Evolutionary conservation across 2,329 filamentous ascomycete species (phyloP).

Genomic region (Myriosclerotinia scirpicola): DNA sequence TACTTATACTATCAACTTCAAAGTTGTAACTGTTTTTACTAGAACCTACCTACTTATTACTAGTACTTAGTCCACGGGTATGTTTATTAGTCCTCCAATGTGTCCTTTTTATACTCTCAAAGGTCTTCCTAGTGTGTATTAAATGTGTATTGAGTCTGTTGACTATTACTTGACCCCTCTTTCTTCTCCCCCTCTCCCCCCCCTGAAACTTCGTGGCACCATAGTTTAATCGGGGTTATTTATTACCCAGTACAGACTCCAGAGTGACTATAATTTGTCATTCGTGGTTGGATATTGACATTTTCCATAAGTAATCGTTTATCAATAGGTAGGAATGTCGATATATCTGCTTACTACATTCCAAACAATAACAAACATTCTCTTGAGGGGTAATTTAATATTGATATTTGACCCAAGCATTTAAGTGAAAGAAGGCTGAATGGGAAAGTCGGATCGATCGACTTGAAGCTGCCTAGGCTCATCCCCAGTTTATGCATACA

Average conservation of each 20-base stretch:
- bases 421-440: not conserved
- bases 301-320: not conserved
- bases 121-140: too few relatives aligned
- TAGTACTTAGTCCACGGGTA: too few relatives aligned
- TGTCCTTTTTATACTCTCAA: too few relatives aligned
- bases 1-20: too few relatives aligned
- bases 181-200: not conserved
- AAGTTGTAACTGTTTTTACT: too few relatives aligned
- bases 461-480: not conserved
- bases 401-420: not conserved
- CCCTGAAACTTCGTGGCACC: conserved; percentile 15
- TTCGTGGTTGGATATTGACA: not conserved
- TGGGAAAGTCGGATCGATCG: conserved; percentile 3
- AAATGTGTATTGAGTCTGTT: not conserved
- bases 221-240: not conserved
- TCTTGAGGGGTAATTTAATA: not conserved
- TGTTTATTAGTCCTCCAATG: too few relatives aligned
- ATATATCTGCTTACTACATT: not conserved
- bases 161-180: not conserved
- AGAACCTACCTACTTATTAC: too few relatives aligned
- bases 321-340: not conserved
- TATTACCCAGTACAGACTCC: not conserved
- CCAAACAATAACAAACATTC: not conserved
- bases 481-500: conserved; percentile 12
- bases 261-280: conserved; percentile 4